Conservation (phyloP, 2,329 filamentous ascomycete genomes). For the Aspergillus glaucus region DNA sequence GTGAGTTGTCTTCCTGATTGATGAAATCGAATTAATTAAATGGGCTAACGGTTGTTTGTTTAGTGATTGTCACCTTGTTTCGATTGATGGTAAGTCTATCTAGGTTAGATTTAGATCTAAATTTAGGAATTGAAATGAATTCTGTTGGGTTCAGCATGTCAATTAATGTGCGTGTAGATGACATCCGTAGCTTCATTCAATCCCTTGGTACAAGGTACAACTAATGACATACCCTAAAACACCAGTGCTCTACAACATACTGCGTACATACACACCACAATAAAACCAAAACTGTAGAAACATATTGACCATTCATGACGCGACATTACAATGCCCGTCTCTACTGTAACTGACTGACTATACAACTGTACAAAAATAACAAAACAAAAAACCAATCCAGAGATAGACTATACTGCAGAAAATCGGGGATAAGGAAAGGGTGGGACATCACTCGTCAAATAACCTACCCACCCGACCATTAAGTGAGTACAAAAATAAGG, state of each 20-base stretch:
- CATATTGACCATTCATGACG: too few relatives aligned
- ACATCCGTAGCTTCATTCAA: too few relatives aligned
- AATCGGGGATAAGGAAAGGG: constrained; percentile 5
- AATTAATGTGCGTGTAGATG: too few relatives aligned
- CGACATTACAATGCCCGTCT: too few relatives aligned
- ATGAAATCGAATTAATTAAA: not conserved
- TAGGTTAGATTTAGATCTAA: not conserved
- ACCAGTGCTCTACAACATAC: too few relatives aligned
- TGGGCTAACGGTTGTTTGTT: not conserved
- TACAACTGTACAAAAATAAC: too few relatives aligned
- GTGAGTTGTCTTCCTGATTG: constrained; percentile 49
- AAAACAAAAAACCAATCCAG: too few relatives aligned
- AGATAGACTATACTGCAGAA: not conserved
- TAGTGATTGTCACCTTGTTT: not conserved
- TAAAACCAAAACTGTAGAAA: too few relatives aligned
- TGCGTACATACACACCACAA: too few relatives aligned
- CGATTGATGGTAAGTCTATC: constrained; percentile 48
- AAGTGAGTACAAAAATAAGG: constrained; percentile 5
- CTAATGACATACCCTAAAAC: too few relatives aligned
- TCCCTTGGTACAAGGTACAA: too few relatives aligned
- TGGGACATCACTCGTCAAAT: constrained; percentile 17
- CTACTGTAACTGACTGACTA: too few relatives aligned
- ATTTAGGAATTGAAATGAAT: not conserved
- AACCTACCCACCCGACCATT: constrained; percentile 18
- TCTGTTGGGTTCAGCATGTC: not conserved